phyloP scores from a whole-genome alignment of 139 green algal species.

The Coelastrella sp. region DNA sequence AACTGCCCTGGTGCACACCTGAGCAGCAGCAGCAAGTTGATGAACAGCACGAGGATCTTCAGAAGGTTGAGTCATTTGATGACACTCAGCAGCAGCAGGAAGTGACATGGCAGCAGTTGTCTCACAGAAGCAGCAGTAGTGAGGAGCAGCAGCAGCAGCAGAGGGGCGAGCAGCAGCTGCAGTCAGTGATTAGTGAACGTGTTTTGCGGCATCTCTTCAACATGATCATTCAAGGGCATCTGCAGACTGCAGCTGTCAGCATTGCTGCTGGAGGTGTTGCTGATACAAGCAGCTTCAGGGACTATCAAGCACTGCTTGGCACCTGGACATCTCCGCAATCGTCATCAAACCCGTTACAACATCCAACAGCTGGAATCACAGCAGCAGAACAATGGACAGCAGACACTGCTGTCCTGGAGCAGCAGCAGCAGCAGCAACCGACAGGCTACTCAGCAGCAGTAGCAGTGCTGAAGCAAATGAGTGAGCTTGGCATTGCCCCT shows the following conservation, averaged over 20 bases:
- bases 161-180: not conserved
- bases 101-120: not conserved
- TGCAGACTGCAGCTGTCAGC: constrained; percentile 26
- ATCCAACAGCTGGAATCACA: not conserved
- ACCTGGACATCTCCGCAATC: too few relatives aligned
- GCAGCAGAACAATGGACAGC: constrained; percentile 52
- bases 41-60: not conserved
- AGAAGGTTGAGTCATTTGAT: too few relatives aligned
- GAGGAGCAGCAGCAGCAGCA: too few relatives aligned
- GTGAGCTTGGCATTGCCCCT: constrained; percentile 47
- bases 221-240: constrained; percentile 32
- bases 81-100: constrained; percentile 39
- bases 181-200: not conserved
- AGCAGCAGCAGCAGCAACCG: constrained; percentile 21
- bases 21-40: not conserved
- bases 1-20: not conserved
- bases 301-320: not conserved
- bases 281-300: constrained; percentile 42
- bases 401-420: not conserved
- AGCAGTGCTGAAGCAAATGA: constrained; percentile 53
- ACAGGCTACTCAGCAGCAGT: not conserved
- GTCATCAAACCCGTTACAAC: too few relatives aligned
- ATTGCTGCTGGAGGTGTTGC: not conserved
- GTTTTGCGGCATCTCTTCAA: constrained; percentile 31
- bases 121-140: too few relatives aligned